A percentile compares a stretch with the other conserved stretches of the same genome.
Conservation (phyloP, 176 grass and related monocot genomes). For the Eleusine indica region DNA sequence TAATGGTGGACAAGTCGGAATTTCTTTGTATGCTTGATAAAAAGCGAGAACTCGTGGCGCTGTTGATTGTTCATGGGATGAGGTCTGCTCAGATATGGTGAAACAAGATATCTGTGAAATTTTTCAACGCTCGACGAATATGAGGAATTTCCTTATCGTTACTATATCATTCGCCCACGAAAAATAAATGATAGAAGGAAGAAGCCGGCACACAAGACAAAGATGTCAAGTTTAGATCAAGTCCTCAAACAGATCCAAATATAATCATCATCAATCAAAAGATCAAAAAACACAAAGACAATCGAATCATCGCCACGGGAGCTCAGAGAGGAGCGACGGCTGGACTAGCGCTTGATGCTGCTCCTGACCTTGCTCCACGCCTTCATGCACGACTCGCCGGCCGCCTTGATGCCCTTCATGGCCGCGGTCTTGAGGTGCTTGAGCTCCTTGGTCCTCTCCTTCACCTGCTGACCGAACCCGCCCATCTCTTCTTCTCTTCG, state of each 20-base stretch:
- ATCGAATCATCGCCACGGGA: not conserved
- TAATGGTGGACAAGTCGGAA: no score
- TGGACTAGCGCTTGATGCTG: conserved; percentile 61
- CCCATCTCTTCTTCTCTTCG: conserved; percentile 36
- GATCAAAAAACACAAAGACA: no score
- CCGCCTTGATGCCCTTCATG: conserved; percentile 66
- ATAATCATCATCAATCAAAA: not conserved
- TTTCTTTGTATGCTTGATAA: not conserved
- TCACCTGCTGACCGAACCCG: conserved; percentile 61
- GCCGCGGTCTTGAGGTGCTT: conserved; percentile 56
- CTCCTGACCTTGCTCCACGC: conserved; percentile 75
- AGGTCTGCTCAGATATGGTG: not conserved
- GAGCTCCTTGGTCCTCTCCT: conserved; percentile 64
- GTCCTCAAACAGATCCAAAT: not conserved
- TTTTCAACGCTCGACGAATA: not conserved
- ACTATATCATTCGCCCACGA: not conserved
- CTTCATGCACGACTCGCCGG: conserved; percentile 73
- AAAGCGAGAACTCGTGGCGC: not conserved
- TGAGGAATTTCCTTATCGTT: not conserved
- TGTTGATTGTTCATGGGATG: not conserved
- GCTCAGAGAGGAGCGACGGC: no score
- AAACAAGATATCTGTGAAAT: not conserved
- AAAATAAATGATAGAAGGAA: not conserved
- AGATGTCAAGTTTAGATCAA: not conserved
- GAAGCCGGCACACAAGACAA: not conserved